Evolutionary conservation across 176 grass and related monocot species (phyloP), one percentile per base, ranked within the genome.

Genomic region (Phragmites australis): DNA sequence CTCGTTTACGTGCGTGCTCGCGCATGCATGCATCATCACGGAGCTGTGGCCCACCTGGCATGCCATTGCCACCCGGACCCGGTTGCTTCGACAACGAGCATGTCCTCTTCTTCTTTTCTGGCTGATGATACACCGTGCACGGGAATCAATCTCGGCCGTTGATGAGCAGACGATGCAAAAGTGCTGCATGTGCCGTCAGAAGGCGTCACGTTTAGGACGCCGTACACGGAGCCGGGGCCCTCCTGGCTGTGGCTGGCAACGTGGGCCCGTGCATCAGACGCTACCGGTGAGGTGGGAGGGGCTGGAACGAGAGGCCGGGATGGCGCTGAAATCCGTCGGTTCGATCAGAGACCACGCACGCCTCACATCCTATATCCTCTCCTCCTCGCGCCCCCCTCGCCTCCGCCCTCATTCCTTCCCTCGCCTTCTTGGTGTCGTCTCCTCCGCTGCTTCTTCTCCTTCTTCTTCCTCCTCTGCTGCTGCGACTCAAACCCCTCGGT

Each of bases 351-450:
- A 32, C 62, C 82, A 56, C 74, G 59, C 62, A 3, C 9, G 84
- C 85, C 88, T 45, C 91, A 86, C 76, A 91, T 93, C 91, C 70
- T 93, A 81, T 93, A 89, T 90, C 79, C 74, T 86, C 62, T 81
- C 73, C 65, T 16, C n/a, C 2, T 49, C 17, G 1, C 47, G 8
- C 59, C 1, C 63, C 4, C 26, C 57, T 1, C 59, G 12, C 12
- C 64, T 13, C 65, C 51, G 18, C 55, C 27, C 64, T 51, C 78
- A 21, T 81, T 53, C 17, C 75, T 42, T 64, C 73, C 67, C 31
- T 74, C 31, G 18, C 31, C 22, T 41, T 25, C 62, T 18, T 49
- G 44, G 11, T 44, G 43, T 15, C 64, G 49, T 12, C 50, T 50
- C 45, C 3, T 21, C 23, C 11, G 11, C 30, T 1, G 45, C 32